Evolutionary conservation across 371 early-diverging fungal genomes (phyloP).

Genomic region (Gilbertella persicaria): DNA sequence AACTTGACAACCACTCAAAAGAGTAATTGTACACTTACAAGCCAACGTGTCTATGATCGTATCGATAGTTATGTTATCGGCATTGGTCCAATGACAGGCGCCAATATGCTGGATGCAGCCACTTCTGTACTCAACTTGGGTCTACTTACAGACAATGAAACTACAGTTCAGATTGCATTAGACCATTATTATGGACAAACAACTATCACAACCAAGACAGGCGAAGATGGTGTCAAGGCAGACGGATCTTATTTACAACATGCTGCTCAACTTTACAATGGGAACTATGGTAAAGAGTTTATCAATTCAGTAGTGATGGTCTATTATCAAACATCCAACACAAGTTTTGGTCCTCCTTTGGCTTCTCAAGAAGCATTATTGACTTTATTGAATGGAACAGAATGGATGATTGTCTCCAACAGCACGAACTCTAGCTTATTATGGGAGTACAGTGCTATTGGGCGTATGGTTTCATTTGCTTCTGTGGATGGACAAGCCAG

Average conservation of each 20-base stretch:
- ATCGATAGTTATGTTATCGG: slow-evolving; percentile 20
- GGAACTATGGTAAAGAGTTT: slow-evolving; percentile 32
- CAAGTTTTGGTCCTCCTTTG: slow-evolving; percentile 11
- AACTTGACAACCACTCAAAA: slow-evolving; percentile 14
- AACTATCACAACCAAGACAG: slow-evolving; percentile 4
- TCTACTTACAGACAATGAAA: slow-evolving; percentile 23
- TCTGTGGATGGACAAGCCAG: slow-evolving; percentile 22
- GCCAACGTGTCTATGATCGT: slow-evolving; percentile 13
- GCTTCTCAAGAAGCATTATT: slow-evolving; percentile 17
- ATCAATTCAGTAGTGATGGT: slow-evolving; percentile 17
- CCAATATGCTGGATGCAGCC: slow-evolving; percentile 29
- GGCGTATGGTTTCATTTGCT: slow-evolving; percentile 30
- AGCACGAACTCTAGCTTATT: background rate
- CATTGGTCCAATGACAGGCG: slow-evolving; percentile 30
- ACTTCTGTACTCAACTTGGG: slow-evolving; percentile 20
- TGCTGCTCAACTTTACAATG: slow-evolving; percentile 22
- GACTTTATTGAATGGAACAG: slow-evolving; percentile 26
- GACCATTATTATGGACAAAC: slow-evolving; percentile 25
- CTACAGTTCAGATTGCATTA: slow-evolving; percentile 16
- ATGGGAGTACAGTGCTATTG: slow-evolving; percentile 31
- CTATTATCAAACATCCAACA: slow-evolving; percentile 16
- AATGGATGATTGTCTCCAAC: slow-evolving; percentile 31
- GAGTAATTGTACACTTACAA: slow-evolving; percentile 15
- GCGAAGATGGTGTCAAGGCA: slow-evolving; percentile 23
- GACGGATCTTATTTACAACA: slow-evolving; percentile 36